Evolutionary conservation across 2,329 filamentous ascomycete genomes (phyloP).

Genomic region (Fusarium mundagurra): DNA sequence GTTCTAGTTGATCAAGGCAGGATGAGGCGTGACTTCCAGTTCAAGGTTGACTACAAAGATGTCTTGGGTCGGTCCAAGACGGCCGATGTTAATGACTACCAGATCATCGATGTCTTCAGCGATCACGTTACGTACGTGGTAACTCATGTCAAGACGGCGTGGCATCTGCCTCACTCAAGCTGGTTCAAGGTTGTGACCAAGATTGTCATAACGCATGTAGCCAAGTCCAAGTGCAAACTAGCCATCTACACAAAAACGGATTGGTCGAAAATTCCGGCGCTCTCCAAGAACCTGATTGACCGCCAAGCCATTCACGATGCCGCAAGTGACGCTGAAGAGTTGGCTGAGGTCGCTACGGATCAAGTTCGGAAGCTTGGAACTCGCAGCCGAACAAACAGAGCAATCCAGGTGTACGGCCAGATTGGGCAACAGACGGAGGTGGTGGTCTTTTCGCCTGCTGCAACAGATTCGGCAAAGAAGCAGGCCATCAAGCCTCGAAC

Average conservation of each 20-base stretch:
- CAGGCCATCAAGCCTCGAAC: constrained; percentile 69
- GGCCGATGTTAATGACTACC: constrained; percentile 78
- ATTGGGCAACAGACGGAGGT: constrained; percentile 75
- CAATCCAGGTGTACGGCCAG: constrained; percentile 81
- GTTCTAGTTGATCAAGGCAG: constrained; percentile 72
- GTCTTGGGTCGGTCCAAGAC: constrained; percentile 70
- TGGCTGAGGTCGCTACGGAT: constrained; percentile 79
- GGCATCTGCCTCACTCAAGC: constrained; percentile 85
- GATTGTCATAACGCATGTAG: constrained; percentile 91
- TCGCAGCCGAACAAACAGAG: constrained; percentile 78
- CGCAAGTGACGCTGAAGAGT: constrained; percentile 75
- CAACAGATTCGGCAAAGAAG: constrained; percentile 59
- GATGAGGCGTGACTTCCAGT: constrained; percentile 82
- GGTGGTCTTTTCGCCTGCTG: constrained; percentile 66
- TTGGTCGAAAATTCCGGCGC: constrained; percentile 76
- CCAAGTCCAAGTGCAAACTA: constrained; percentile 92
- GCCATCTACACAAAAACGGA: constrained; percentile 88
- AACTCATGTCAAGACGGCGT: constrained; percentile 70
- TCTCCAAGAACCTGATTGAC: constrained; percentile 71
- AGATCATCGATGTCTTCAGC: constrained; percentile 84
- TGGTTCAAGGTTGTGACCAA: constrained; percentile 87
- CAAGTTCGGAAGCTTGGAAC: constrained; percentile 79
- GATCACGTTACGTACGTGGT: constrained; percentile 78
- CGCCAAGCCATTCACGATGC: constrained; percentile 80
- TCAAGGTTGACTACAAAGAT: constrained; percentile 75